Evolutionary conservation across 1,139 yeast species (phyloP), one percentile per base, ranked within the genome.

Genomic region (Yamadazyma triangularis): DNA sequence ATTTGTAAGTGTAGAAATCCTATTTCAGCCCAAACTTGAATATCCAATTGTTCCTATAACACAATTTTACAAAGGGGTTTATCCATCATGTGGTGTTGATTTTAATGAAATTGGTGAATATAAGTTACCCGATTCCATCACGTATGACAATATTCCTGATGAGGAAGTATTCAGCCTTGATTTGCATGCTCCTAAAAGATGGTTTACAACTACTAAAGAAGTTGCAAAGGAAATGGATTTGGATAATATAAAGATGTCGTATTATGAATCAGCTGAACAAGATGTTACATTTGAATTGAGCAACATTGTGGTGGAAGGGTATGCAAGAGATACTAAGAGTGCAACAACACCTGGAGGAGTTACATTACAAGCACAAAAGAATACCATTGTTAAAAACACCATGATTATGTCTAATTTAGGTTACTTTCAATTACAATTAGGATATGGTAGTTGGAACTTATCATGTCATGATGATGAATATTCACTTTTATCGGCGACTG

Each of bases 381-480:
- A 21, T 8, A 28, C 35, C 5, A 18, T 13, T 6, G 12, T 23
- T 5, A 36, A 26, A 1, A 87, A 82, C 42, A 82, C 95, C 0
- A 62, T 59, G 27, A 77, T 85, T 3, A 79, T 86, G 89, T 70
- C 83, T 0, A 76, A 79, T 32, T 56, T 77, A 32, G 95, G 95
- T 0, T 87, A 87, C 53, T 67, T 82, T 38, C 95, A 87, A 53
- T 58, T 87, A 28, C 74, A 73, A 39, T 77, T 81, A 0, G 64
- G 60, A 28, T 91, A 91, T 1, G 95, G 95, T 0, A 33, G 65
- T 2, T 83, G 85, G 80, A 51, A 58, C 1, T 49, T 86, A 4
- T 48, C 11, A 23, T 12, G 20, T 15, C 7, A 24, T 20, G 39
- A 25, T 36, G 13, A 37, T 64, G 4, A 70, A 8, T 78, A 62